Conservation (phyloP, 352 stramenopile genomes). For the Pilasporangium apinafurcum region DNA sequence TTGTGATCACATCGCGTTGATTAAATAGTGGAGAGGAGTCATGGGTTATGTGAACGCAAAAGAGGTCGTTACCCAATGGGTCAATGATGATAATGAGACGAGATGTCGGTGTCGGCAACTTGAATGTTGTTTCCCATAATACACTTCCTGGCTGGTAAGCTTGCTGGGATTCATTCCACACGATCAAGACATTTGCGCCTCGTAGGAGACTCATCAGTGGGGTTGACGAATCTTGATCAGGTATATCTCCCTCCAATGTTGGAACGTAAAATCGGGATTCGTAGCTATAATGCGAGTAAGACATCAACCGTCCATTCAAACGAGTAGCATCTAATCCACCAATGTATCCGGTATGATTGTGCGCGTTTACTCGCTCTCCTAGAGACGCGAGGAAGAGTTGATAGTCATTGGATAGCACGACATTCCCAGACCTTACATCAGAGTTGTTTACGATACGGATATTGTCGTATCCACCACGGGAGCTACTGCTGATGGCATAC, state of each 20-base stretch:
- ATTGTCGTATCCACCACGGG: conserved; percentile 68
- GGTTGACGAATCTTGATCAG: too few species aligned
- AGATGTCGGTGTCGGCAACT: conserved; percentile 69
- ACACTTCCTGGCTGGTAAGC: conserved; percentile 74
- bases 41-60: conserved; percentile 76
- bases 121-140: conserved; percentile 73
- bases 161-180: conserved; percentile 86
- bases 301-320: conserved; percentile 43
- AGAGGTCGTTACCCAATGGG: conserved; percentile 77
- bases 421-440: conserved; percentile 30
- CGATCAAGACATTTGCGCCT: conserved; percentile 71
- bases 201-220: conserved; percentile 40
- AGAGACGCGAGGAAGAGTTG: conserved; percentile 61
- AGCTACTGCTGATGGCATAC: conserved; percentile 61
- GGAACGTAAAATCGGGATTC: conserved; percentile 82
- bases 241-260: too few species aligned
- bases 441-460: conserved; percentile 55
- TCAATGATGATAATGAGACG: conserved; percentile 80
- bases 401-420: conserved; percentile 57
- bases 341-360: conserved; percentile 39
- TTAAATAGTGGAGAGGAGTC: conserved; percentile 78
- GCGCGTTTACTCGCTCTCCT: conserved; percentile 45
- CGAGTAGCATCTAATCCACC: conserved; percentile 29
- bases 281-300: conserved; percentile 73
- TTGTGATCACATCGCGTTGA: conserved; percentile 60